These are phyloP conservation scores for Cyclotella baltica DNA, from an alignment of 108 stramenopile species.

Conservation along the genomic window DNA sequence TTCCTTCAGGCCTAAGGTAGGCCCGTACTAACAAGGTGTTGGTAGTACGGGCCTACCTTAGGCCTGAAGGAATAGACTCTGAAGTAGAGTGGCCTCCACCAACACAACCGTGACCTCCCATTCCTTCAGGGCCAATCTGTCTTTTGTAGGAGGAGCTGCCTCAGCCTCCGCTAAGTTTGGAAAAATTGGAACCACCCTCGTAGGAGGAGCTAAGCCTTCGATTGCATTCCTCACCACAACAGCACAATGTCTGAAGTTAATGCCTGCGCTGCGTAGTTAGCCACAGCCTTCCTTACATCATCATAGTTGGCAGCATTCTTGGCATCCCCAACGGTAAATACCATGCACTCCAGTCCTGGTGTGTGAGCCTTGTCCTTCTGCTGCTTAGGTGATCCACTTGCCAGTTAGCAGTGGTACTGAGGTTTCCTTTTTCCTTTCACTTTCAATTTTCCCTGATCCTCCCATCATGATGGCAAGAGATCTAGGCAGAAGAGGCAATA, in stretches of 20 bases:
- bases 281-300: neutral
- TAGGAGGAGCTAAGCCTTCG: neutral
- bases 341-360: neutral
- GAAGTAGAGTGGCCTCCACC: too few species aligned
- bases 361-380: neutral
- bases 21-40: too few species aligned
- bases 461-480: neutral
- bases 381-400: neutral
- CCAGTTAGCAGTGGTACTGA: neutral
- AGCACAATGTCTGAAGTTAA: neutral
- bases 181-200: neutral
- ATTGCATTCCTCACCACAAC: neutral
- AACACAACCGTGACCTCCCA: neutral
- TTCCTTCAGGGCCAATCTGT: neutral
- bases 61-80: too few species aligned
- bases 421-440: neutral
- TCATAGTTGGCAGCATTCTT: conserved; percentile 5
- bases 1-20: too few species aligned
- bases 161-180: too few species aligned
- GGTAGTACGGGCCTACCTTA: too few species aligned
- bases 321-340: neutral
- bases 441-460: neutral
- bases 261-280: neutral
- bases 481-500: neutral
- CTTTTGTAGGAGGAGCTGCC: neutral